Evolutionary conservation across 441 rosid genomes (phyloP).

Genomic region (Erodium trifolium): DNA sequence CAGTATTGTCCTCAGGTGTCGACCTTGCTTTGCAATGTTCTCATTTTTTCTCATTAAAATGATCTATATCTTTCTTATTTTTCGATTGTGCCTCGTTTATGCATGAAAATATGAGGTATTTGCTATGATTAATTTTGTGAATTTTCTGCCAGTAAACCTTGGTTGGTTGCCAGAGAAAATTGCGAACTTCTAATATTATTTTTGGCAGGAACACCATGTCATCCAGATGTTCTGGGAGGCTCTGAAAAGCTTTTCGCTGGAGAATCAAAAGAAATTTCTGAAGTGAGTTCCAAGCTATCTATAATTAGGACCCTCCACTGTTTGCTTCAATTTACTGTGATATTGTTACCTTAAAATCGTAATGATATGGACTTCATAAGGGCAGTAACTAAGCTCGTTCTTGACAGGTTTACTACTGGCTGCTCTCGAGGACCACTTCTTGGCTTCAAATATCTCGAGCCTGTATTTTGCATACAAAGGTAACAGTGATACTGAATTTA

Average conservation of each 20-base stretch:
- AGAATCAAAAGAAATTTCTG: slow-evolving; percentile 82
- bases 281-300: slow-evolving; percentile 42
- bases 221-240: slow-evolving; percentile 93
- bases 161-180: not conserved
- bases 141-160: not conserved
- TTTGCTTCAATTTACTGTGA: slow-evolving; percentile 10
- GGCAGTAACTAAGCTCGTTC: slow-evolving; percentile 19
- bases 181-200: not conserved
- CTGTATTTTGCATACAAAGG: slow-evolving; percentile 96
- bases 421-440: slow-evolving; percentile 95
- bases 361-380: slow-evolving; percentile 9
- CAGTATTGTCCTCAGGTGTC: not conserved
- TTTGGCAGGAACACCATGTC: slow-evolving; percentile 84
- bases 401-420: slow-evolving; percentile 86
- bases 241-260: slow-evolving; percentile 72
- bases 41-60: slow-evolving; percentile 1
- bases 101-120: not conserved
- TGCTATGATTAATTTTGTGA: not conserved
- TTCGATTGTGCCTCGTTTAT: not conserved
- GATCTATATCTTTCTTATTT: not conserved
- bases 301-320: slow-evolving; percentile 3
- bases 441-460: slow-evolving; percentile 87
- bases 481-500: slow-evolving; percentile 18
- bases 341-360: slow-evolving; percentile 8
- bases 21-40: not conserved